phyloP scores from a whole-genome alignment of 1,139 yeast species.

The Suhomyces choctaworum region DNA sequence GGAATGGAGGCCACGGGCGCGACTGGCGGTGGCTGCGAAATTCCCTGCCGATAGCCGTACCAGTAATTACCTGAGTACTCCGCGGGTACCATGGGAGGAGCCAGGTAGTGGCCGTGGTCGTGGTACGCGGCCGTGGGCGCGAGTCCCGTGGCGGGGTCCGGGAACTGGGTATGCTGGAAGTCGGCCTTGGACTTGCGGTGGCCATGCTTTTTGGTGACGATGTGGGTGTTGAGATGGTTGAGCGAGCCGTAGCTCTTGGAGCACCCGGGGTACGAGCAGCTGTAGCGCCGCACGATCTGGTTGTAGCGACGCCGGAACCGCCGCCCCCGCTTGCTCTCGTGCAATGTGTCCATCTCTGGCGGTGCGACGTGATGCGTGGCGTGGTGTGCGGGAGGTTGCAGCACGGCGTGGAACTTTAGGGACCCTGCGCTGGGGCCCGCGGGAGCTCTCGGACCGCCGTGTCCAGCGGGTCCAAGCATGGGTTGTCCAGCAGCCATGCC shows the following conservation, averaged over 20 bases:
- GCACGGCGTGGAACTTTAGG: no score
- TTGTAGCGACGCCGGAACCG: slow-evolving; percentile 68
- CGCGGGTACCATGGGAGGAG: slow-evolving; percentile 8
- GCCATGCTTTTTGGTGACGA: slow-evolving; percentile 72
- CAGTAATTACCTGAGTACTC: slow-evolving; percentile 31
- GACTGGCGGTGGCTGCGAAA: slow-evolving; percentile 1
- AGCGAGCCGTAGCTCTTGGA: slow-evolving; percentile 73
- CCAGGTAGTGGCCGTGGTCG: slow-evolving; percentile 8
- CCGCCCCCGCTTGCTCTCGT: slow-evolving; percentile 23
- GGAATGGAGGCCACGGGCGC: neutral
- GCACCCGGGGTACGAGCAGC: slow-evolving; percentile 61
- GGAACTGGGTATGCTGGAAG: slow-evolving; percentile 38
- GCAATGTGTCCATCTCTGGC: slow-evolving; percentile 15
- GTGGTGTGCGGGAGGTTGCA: no score
- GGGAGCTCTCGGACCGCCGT: no score
- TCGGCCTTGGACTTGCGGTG: slow-evolving; percentile 68
- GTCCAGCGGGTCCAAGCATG: slow-evolving; percentile 7
- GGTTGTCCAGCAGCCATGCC: slow-evolving; percentile 11
- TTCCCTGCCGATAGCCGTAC: slow-evolving; percentile 26
- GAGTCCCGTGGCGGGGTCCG: slow-evolving; percentile 5
- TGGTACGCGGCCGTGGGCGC: slow-evolving; percentile 7
- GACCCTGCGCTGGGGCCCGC: no score
- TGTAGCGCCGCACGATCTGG: slow-evolving; percentile 68
- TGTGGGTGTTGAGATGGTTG: slow-evolving; percentile 77
- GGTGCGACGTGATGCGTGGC: no score